Base-by-base conservation (phyloP, 1,284 basidiomycete species). In the Ustilago cynodontis region DNA sequence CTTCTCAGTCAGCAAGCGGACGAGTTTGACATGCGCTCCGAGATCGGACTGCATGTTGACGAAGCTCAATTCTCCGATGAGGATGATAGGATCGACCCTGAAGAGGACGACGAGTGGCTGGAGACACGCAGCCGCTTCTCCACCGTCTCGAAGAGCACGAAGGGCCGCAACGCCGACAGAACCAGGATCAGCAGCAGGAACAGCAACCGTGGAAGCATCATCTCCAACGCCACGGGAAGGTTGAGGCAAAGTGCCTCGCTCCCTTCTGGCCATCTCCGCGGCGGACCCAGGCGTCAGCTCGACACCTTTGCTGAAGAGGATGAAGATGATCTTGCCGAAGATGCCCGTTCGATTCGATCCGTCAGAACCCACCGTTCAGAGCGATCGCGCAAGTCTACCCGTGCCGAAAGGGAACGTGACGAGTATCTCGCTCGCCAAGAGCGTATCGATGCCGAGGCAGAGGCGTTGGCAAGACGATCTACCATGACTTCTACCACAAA, bases 241-340 rank as follows among this genome's bases (percentile, higher is more conserved):
- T 43, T 76, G 65, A 61, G 73, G 13, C 58, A 37, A 13, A 60
- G 61, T 14, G 53, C 68, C 6, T 75, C 72, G 10, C 41, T 71
- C 20, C 72, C 72, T 10, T 56, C 72, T n/a, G 72, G 67, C 3
- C 66, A 69, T 43, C 41, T 65, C 26, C 33, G 56, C 11, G 62
- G 62, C 2, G 61, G 24, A 26, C 37, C 63, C 0, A 45, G 59
- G 39, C 43, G 72, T 43, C 72, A 71, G 45, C 57, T 75, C 8
- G 72, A 75, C 43, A 71, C 72, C 3, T 75, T 75, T 41, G 64
- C 56, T 6, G 72, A 75, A 33, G 72, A 75, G 41, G 68, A 75
- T 22, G 72, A 75, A 31, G 59, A 71, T 11, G 67, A 75, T 18
- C 39, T 70, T 14, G 57, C 61, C 3, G 67, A 54, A 11, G 65